Percentiles rank a stretch among this genome's conserved stretches.
These are phyloP conservation scores for Aplosporella prunicola DNA, from an alignment of 2,329 filamentous ascomycete species.

Conservation along the genomic window DNA sequence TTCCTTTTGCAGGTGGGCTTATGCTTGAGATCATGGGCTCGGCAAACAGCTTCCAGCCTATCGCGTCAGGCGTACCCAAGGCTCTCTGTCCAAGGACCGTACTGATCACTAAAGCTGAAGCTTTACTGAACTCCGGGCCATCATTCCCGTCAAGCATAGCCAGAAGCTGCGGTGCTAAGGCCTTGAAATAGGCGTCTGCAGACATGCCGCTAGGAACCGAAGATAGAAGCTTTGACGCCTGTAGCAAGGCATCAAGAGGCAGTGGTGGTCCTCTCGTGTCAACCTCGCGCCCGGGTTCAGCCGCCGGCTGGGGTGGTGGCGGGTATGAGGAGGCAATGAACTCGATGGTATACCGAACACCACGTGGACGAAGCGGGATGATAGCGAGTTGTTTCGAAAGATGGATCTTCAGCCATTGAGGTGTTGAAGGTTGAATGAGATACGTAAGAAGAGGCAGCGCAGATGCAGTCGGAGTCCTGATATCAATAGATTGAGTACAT, in stretches of 20 bases:
- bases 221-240: conserved; percentile 53
- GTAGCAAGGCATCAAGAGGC: conserved; percentile 56
- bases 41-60: conserved; percentile 54
- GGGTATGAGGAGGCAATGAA: conserved; percentile 63
- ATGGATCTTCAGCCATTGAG: conserved; percentile 50
- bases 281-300: conserved; percentile 21
- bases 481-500: neutral
- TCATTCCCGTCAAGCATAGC: conserved; percentile 51
- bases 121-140: conserved; percentile 49
- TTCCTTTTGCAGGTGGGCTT: conserved; percentile 24
- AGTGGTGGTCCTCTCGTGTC: conserved; percentile 46
- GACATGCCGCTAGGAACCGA: conserved; percentile 47
- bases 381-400: conserved; percentile 50
- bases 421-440: conserved; percentile 44
- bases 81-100: conserved; percentile 56
- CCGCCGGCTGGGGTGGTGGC: conserved; percentile 23
- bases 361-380: conserved; percentile 52
- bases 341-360: conserved; percentile 59
- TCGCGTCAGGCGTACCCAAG: conserved; percentile 52
- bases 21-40: conserved; percentile 48
- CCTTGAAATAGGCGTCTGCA: conserved; percentile 50
- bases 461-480: conserved; percentile 39
- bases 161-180: conserved; percentile 53
- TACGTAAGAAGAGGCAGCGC: conserved; percentile 52
- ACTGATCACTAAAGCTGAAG: conserved; percentile 54